Base-by-base conservation (phyloP, 208 protist genomes). In the Crithidia sp. region DNA sequence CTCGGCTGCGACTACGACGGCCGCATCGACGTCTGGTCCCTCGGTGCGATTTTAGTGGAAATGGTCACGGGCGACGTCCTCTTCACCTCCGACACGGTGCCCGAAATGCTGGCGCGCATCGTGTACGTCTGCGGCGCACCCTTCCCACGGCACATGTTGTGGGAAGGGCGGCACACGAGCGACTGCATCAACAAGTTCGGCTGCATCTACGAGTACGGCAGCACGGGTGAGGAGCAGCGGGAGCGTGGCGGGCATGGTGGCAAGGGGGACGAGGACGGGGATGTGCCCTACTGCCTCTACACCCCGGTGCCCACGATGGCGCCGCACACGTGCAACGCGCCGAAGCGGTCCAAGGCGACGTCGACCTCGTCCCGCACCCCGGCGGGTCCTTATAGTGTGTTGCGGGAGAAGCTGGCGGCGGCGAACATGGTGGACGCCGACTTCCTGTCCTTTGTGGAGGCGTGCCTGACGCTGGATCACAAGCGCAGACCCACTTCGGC, bases 11-110 rank as follows among this genome's bases (percentile, higher is more conserved):
- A 96, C 75, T 99, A 98, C 78, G 95, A 97, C 83, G 87, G 93
- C 59, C 91, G 95, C 60, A 98, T 99, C 70, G 96, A 99, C 78
- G 88, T 99, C 2, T 99, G 97, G 96, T 98, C 95, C 4, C 86
- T 99, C 47, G 96, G 96, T 13, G 96, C 94, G 16, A 98, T 99
- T 70, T 73, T 99, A 16, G 91, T 89, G 3, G 96, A 98, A 83
- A 93, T 99, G 56, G 94, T 90, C 36, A 98, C 95, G 0, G 96
- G 97, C 5, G 84, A 96, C 49, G 97, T 99, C 17, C 92, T 99
- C 54, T 99, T 99, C 85, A 91, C 94, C 17, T 97, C 96, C 53
- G 91, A 98, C 55, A 97, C 94, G 13, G 90, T 98, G 40, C 89
- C 91, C 49, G 95, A 98, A 74, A 98, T 98, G 94, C 89, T 98